Base-by-base conservation (phyloP, 2,329 filamentous ascomycete species). In the Fusarium sulawesiense region DNA sequence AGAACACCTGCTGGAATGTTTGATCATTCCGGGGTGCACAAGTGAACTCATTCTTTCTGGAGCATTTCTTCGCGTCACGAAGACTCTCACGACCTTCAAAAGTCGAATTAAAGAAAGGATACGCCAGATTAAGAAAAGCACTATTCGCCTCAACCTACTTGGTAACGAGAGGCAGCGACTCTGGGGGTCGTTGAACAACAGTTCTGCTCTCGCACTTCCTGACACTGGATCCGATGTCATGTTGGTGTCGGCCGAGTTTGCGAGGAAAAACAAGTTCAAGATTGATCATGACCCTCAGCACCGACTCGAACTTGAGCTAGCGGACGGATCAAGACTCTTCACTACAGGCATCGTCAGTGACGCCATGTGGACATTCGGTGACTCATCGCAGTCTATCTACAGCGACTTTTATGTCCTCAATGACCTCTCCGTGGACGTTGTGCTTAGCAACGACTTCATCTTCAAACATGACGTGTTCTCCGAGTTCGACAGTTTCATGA, bases 171-270 rank as follows among this genome's bases (percentile, higher is more conserved):
- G 23, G 2, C 41, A 59, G 0, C 54, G 64, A 0, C 6, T 64
- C 0, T 18, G 30, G 21, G 64, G 60, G 9, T 20, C 1, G 0
- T 9, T 67, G 10, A 37, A 64, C 0, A 20, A 7, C 4, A 6
- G 9, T 2, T 21, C 25, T 4, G 25, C 34, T 0, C 2, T 51
- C 12, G 54, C 64, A 6, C 41, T 64, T 0, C 42, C 60, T 0
- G 64, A 67, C 7, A 60, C 64, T 11, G 60, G 64, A 0, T 60
- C 53, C 8, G 64, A 67, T 1, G 46, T 44, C 2, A 64, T 60
- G 49, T 34, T 67, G 0, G 13, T 64, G 18, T 67, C 60, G 13
- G 8, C 44, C 6, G 2, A 53, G 9, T 67, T n/a, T 10, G 60
- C 55, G 2, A 25, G 3, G 2, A 7, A 25, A 1, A 21, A 60